phyloP scores from a whole-genome alignment of 192 early-diverging fungal genomes.

The Spizellomyces punctatus region DNA sequence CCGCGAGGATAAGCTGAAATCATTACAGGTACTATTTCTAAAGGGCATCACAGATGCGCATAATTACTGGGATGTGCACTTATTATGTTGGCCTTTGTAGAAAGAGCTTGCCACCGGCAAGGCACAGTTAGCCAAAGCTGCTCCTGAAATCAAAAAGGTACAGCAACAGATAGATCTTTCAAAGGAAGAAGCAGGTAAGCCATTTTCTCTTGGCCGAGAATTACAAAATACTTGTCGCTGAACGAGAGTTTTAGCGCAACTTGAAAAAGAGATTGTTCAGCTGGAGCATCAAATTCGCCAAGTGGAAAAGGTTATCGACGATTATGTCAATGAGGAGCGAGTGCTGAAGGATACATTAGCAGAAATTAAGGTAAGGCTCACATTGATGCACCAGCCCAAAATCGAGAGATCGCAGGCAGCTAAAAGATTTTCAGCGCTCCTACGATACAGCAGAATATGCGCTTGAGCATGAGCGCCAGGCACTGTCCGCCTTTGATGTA shows the following conservation, averaged over 20 bases:
- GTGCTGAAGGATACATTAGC: constrained; percentile 47
- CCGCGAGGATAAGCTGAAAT: constrained; percentile 86
- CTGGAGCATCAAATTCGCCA: constrained; percentile 20
- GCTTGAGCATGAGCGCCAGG: constrained; percentile 56
- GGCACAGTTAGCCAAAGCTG: constrained; percentile 59
- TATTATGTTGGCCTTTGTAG: constrained; percentile 27
- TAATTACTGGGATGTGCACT: background rate
- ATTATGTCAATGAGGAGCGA: constrained; percentile 9
- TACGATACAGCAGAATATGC: constrained; percentile 23
- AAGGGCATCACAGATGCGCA: background rate
- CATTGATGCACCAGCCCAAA: too few species aligned
- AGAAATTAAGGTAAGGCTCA: constrained; percentile 23
- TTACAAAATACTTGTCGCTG: too few species aligned
- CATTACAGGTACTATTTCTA: constrained; percentile 54
- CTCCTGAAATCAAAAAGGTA: constrained; percentile 60
- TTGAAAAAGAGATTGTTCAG: constrained; percentile 31
- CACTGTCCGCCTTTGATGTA: constrained; percentile 74
- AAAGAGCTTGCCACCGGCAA: constrained; percentile 69
- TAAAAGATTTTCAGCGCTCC: background rate
- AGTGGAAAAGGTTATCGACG: constrained; percentile 5
- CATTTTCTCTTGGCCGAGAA: too few species aligned
- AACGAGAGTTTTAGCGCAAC: constrained; percentile 16
- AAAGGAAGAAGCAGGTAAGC: constrained; percentile 66
- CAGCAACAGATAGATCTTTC: constrained; percentile 67
- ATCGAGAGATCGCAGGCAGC: background rate